phyloP scores from a whole-genome alignment of 169 alveolate genomes.

The Cyclospora cayetanensis region DNA sequence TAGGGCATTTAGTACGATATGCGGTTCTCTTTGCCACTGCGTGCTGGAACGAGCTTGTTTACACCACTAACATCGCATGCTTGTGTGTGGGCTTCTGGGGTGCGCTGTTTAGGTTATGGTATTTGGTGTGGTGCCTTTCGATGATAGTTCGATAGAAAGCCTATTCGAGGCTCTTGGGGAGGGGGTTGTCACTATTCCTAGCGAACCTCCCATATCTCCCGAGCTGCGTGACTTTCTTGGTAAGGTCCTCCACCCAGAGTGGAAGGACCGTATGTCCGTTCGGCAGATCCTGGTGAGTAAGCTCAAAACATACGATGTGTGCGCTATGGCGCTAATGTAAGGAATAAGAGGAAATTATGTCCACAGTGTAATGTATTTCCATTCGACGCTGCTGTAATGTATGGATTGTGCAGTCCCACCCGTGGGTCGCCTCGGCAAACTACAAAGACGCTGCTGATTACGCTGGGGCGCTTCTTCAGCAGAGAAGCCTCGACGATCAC shows the following conservation, averaged over 20 bases:
- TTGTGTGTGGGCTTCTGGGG: background rate
- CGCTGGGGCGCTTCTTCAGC: constrained; percentile 39
- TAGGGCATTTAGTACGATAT: background rate
- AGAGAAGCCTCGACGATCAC: too few species aligned
- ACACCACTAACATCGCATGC: background rate
- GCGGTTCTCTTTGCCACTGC: background rate
- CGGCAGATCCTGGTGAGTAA: constrained; percentile 55
- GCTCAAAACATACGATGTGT: background rate
- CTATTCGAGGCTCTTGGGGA: constrained; percentile 74
- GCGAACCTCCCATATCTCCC: constrained; percentile 58
- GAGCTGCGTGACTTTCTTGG: constrained; percentile 44
- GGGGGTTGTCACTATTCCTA: constrained; percentile 68
- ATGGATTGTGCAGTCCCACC: constrained; percentile 29
- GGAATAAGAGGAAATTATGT: background rate
- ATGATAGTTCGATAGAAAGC: constrained; percentile 71
- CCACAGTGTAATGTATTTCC: background rate
- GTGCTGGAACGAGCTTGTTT: background rate
- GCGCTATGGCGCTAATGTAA: background rate
- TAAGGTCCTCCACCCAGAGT: constrained; percentile 46
- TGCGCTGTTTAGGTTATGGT: constrained; percentile 69
- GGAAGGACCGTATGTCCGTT: constrained; percentile 45
- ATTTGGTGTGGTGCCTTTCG: constrained; percentile 80
- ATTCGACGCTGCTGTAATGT: background rate
- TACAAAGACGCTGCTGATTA: constrained; percentile 16
- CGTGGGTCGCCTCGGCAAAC: constrained; percentile 48